Evolutionary conservation across 164 flowering plant genomes (phyloP), one percentile per base, ranked within the genome.

Genomic region (Stephania yunnanensis): DNA sequence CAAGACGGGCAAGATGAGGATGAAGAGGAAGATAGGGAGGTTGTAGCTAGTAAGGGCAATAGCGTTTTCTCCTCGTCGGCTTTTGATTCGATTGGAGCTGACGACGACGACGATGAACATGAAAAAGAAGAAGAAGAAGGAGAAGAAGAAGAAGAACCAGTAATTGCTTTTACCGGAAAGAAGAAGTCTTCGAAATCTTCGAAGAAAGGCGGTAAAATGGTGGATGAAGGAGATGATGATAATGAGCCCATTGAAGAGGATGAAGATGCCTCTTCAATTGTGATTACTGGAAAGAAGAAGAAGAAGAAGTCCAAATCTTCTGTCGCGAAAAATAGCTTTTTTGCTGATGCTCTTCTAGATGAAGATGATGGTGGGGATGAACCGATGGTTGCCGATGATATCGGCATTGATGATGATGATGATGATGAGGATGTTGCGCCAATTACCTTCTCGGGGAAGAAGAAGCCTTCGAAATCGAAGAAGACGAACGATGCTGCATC

Each of bases 381-480:
- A 61, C 66, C 52, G 31, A 75, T 46, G 19, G 48, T 31, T 19
- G 66, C 20, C 48, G 70, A 61, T 64, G 73, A 75, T 58, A 50
- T 2, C 48, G 67, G 29, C 36, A 75, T 70, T 73, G 71, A 48
- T 10, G 42, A 36, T 25, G 25, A 25, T 25, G 25, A 25, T 25
- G 25, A 25, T 36, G 76, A 71, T 52, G 82, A 80, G 52, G 84
- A 84, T 69, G 79, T 58, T 45, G 61, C 74, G 22, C 46, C 68
- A 4, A 81, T 87, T 78, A 71, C 82, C 61, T 87, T 90, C 64
- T 70, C 90, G 1, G 91, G 90, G 42, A 89, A 87, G 81, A 89
- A 90, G 83, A 87, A 89, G 82, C 78, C 89, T 22, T 85, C 89
- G 0, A 89, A 87, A 74, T 76, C 83, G 31, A 87, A 85, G 80